Base-by-base conservation (phyloP, 768 basidiomycete species). In the Xanthoconium purpureum region DNA sequence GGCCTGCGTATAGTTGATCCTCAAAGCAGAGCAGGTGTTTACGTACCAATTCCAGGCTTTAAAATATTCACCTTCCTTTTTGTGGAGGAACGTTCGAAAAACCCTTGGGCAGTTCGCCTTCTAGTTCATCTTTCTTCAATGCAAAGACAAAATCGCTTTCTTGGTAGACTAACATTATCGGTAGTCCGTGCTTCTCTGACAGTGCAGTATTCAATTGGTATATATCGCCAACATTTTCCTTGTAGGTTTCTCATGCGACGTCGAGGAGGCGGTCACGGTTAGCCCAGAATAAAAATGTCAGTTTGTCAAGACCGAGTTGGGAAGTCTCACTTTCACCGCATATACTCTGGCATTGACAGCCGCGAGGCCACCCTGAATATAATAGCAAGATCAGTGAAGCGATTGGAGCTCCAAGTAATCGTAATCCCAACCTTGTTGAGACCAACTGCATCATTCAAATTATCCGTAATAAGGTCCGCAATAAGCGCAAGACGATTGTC, bases 191-290 rank as follows among this genome's bases (percentile, higher is more conserved):
- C 57, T 81, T 74, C 56, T 89, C 83, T 0, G 83, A 75, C 14
- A 93, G 72, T 0, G 73, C 74, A 15, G 76, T 75, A 56, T 82
- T 83, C 36, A 94, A 75, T 51, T 85, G 79, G 59, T 85, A 85
- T 51, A 97, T 92, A 65, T 99, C 96, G 15, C 84, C 81, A 43
- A 96, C 80, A 62, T 96, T 96, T 70, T 99, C 95, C 63, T 88
- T 91, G 75, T 88, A 98, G 0, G 95, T 95, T 69, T 93, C 93
- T 3, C 97, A 82, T 2, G 96, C 97, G 8, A 98, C 93, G 60
- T 98, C 96, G 32, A 99, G 85, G 11, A 96, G 77, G 30, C 84
- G 83, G 61, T 93, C 90, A 64, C 80, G 81, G 57, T 90, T 89
- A 3, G 91, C 89, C 82, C 88, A 45, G 8, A 48, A 43, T 37